Percentiles rank a stretch among this genome's conserved stretches.
Conservation (phyloP, 108 stramenopile genomes). For the Fragilaria crotonensis region DNA sequence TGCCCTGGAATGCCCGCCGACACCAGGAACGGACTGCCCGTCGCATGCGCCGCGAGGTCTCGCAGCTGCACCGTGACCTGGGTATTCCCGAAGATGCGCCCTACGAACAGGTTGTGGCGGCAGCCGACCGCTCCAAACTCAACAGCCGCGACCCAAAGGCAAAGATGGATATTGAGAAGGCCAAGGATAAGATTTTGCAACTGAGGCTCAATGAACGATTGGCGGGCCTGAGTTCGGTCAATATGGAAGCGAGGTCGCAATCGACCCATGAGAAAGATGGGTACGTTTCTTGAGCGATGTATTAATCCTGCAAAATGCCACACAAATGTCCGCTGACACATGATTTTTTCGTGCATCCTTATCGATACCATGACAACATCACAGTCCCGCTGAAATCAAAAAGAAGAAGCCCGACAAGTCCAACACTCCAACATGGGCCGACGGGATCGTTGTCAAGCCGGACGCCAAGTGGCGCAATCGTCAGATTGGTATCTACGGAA, state of each 20-base stretch:
- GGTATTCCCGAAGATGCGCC: constrained; percentile 77
- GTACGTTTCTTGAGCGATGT: constrained; percentile 11
- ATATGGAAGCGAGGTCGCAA: constrained; percentile 49
- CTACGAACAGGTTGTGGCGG: constrained; percentile 74
- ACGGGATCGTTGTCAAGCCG: constrained; percentile 64
- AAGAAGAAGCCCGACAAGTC: constrained; percentile 21
- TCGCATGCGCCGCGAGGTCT: constrained; percentile 46
- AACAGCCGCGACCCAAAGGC: constrained; percentile 53
- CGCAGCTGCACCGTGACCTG: constrained; percentile 66
- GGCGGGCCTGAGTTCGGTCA: constrained; percentile 39
- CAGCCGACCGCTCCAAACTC: constrained; percentile 50
- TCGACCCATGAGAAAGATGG: constrained; percentile 41
- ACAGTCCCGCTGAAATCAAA: not conserved
- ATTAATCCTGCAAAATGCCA: not conserved
- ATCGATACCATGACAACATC: constrained; percentile 11
- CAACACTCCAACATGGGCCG: constrained; percentile 38
- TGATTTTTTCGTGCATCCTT: too few species aligned
- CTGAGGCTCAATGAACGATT: constrained; percentile 72
- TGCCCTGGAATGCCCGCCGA: constrained; percentile 67
- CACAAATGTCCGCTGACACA: too few species aligned
- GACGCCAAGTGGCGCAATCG: constrained; percentile 52
- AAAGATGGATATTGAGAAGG: constrained; percentile 65
- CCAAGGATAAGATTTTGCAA: constrained; percentile 81
- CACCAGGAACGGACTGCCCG: constrained; percentile 45
- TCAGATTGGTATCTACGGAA: constrained; percentile 61